Evolutionary conservation across 1,139 yeast species (phyloP), one percentile per base, ranked within the genome.

Genomic region (Lodderomyces jiufengensis): DNA sequence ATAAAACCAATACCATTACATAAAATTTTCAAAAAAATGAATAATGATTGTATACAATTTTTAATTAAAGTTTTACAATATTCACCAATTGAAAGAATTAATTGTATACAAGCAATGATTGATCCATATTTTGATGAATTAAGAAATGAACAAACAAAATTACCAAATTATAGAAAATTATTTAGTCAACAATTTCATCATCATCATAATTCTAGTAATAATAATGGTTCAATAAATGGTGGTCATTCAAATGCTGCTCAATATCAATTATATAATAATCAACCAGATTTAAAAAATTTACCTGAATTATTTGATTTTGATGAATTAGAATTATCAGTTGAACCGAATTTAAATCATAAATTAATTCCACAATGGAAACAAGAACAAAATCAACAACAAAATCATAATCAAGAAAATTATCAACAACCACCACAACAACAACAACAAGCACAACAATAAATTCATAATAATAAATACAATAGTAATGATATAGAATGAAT

Each of bases 1-100:
- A 92, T 92, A 55, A 84, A 85, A 58, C 95, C 97, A 40, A 95
- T 92, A 40, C 97, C 97, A 24, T 72, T 92, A 50, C 63, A 74
- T 37, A 84, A 84, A 52, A 92, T 92, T 23, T 90, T 92, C 64
- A 79, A 87, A 50, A 80, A 81, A 48, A 66, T 66, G 61, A 54
- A 69, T 58, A 69, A 43, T 9, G 88, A 81, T 45, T 80, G 86
- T 49, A 73, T 83, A 38, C 80, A 74, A 42, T 69, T 84, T 46
- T 73, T 84, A 50, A 63, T 73, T 25, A 59, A 66, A 42, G 69
- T 83, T 34, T 73, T 84, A 47, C 85, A 83, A 54, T 86, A 87
- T 60, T 81, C 87, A 31, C 96, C 96, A 6, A 64, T 71, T 21
- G 75, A 74, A 46, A 73, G 96, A 53, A 64, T 84, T 32, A 68